Evolutionary conservation across 2,329 filamentous ascomycete species (phyloP), one percentile per base, ranked within the genome.

Genomic region (Chaetothyriales sp.): DNA sequence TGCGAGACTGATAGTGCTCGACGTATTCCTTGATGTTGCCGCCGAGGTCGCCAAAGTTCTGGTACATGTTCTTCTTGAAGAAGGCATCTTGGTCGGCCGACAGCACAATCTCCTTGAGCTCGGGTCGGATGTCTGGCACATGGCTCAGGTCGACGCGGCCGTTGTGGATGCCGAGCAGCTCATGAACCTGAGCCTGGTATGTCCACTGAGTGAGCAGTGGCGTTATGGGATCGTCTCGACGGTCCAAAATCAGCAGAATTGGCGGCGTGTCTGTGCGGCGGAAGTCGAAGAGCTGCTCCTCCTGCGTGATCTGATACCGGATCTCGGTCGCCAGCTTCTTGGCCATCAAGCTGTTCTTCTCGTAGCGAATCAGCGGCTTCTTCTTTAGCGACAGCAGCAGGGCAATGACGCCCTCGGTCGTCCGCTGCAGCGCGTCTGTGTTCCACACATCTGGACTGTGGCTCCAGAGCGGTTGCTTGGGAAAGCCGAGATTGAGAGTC

Each of bases 121-220:
- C 90, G 1, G 86, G 84, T 15, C 86, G 76, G 51, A 93, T 79
- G 50, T 94, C 88, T 10, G 86, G 86, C 0, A 95, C 81, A 50
- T 86, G 78, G 55, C 83, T 84, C 32, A 98, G 73, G 63, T 95
- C 84, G 0, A 98, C 92, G 48, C 90, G 79, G n/a, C 92, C 92
- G 64, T 96, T 96, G 52, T 85, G 79, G 58, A 98, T 95, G 4
- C 92, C 92, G 10, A 98, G 74, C 1, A 96, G 71, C 63, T 98
- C 92, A 64, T 98, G 92, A 0, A 98, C 92, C 89, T 98, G 98
- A n/a, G 92, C 92, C 68, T 98, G 92, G 63, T 98, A 98, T 22
- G 92, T 98, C 92, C 92, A 98, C 65, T 98, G 92, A 2, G 88
- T 95, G 47, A 98, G 75, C 9, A 98, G 72, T 0, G 92, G 92